Base-by-base conservation (phyloP, 768 basidiomycete genomes). In the Leccinum longicurvipes region DNA sequence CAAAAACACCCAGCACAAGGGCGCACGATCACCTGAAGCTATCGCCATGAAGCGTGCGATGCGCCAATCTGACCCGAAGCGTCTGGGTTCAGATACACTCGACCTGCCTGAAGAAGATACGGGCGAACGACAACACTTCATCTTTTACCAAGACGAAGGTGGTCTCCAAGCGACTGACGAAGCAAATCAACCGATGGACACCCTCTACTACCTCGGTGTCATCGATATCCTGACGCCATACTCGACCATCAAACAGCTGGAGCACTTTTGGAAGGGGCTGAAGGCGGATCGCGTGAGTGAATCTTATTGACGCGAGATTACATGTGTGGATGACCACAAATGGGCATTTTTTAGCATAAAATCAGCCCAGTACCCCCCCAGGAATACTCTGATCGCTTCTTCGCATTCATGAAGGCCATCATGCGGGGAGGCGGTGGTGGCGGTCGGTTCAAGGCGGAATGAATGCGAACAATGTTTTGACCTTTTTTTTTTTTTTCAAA, bases 191-290 rank as follows among this genome's bases (percentile, higher is more conserved):
- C 71, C 78, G 2, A 72, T 87, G 73, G 86, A 88, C 60, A 83
- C 83, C 47, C 88, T 97, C 53, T 97, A 96, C 71, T 98, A 98
- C 71, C 77, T 98, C 9, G 96, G 97, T 23, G 82, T 99, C 52
- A 99, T 99, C 66, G 97, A 99, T 72, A 98, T 98, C 60, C 74
- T 95, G 57, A 98, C 97, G 24, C 96, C 95, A 2, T 99, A 92
- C 70, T 82, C 78, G 19, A 61, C 70, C 19, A 62, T 81, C 57
- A 99, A 99, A 79, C 84, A 83, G 69, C 53, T 87, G 19, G 97
- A 99, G 72, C 87, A 91, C 71, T 76, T 92, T 55, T 98, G 93
- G 91, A 96, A 97, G 75, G 91, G 93, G 25, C 71, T 97, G 63
- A 80, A 79, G 11, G 87, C 89, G 31, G 94, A 97, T 76, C 75